Evolutionary conservation across 2,329 filamentous ascomycete species (phyloP), one percentile per base, ranked within the genome.

Genomic region (Fusarium proliferatum): DNA sequence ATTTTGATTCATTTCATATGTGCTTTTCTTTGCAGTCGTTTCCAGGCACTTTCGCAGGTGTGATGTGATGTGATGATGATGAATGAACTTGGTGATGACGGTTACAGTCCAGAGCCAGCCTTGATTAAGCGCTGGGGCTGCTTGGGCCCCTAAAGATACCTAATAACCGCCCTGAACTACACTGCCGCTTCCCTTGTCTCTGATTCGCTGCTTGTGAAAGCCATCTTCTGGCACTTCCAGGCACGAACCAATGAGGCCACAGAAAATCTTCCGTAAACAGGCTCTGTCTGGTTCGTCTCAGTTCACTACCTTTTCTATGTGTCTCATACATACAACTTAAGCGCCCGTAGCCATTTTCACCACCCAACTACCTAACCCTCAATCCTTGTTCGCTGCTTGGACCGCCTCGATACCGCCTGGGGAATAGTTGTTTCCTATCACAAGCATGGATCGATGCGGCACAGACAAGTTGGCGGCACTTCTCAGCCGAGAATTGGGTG

Each of bases 281-380:
- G 63, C 68, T 61, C 13, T 17, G 23, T 28, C 39, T 52, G 26
- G 23, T 21, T 21, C 28, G 21, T 55, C 45, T 69, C 49, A 42
- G 53, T 43, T 52, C 57, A 69, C 42, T 52, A 73, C 46, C 49
- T 43, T 34, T 34, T 63, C 69, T 39, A 28, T 28, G n/a, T 46
- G 39, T 48, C 46, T 53, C 26, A 45, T 64, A 51, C 43, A 36
- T 55, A 17, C 34, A 52, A 59, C 33, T 41, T 74, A 74, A 74
- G 72, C 72, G 72, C 72, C 72, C 64, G 57, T 65, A 36, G 19
- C 49, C 55, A 53, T 49, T 57, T 34, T 49, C 61, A 60, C 67
- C 48, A 34, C 19, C 38, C 45, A 42, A 28, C 52, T 46, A 33
- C 48, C 12, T 15, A 33, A 42, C 34, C 17, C 21, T 52, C 28